Percentiles rank a stretch among this genome's conserved stretches.
phyloP scores from a whole-genome alignment of 2,329 filamentous ascomycete genomes.

The Talaromyces sp. region DNA sequence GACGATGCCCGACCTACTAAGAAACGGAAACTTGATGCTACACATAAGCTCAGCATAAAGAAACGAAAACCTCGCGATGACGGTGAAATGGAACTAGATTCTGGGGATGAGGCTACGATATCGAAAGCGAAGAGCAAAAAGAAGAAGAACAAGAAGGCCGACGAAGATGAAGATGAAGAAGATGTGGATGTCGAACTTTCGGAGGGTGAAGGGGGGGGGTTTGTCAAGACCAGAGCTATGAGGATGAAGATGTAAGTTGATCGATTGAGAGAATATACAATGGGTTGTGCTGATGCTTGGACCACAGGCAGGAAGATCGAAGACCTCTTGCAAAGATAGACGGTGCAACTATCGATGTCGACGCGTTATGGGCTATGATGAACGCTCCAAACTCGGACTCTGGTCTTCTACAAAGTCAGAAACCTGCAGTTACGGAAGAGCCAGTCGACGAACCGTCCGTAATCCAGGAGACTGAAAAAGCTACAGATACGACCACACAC shows the following conservation, averaged over 20 bases:
- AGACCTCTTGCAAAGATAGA: constrained; percentile 48
- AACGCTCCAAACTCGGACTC: constrained; percentile 34
- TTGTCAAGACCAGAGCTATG: constrained; percentile 55
- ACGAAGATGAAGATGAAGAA: constrained; percentile 31
- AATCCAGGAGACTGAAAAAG: constrained; percentile 18
- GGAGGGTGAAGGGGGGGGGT: constrained; percentile 47
- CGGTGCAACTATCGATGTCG: constrained; percentile 54
- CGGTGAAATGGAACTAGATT: constrained; percentile 47
- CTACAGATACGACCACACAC: constrained; percentile 21
- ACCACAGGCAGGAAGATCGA: constrained; percentile 44
- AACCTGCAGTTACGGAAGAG: constrained; percentile 14
- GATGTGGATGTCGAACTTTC: constrained; percentile 37
- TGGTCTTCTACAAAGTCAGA: constrained; percentile 18
- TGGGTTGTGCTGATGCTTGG: background rate
- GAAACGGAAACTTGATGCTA: constrained; percentile 32
- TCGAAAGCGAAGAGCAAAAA: constrained; percentile 45
- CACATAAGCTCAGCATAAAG: constrained; percentile 27
- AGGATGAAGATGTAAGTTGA: constrained; percentile 44
- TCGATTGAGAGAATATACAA: background rate
- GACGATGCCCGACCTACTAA: constrained; percentile 31
- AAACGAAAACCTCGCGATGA: constrained; percentile 20
- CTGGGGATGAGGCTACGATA: constrained; percentile 57
- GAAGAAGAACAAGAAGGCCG: constrained; percentile 33
- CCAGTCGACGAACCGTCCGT: constrained; percentile 15
- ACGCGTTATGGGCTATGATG: constrained; percentile 54